Base-by-base conservation (phyloP, 768 basidiomycete species). In the Lepiota subincarnata region DNA sequence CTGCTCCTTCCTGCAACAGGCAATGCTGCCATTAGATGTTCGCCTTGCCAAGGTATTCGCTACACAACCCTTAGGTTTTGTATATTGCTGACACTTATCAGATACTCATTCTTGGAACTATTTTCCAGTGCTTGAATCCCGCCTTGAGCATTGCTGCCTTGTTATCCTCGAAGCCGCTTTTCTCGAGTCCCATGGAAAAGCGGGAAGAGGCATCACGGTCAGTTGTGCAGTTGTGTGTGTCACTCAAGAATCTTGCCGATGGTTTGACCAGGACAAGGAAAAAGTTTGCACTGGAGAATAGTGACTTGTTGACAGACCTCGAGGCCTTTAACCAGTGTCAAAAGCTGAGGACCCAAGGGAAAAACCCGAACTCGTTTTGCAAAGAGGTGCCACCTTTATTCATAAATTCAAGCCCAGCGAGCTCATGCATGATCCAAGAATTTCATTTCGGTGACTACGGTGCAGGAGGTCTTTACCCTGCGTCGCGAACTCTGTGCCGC, bases 121-220 rank as follows among this genome's bases (percentile, higher is more conserved):
- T 95, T 42, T 94, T 98, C 72, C 80, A 80, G 59, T 95, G 92
- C 59, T 70, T 96, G 7, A 84, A 82, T 50, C 90, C 92, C 1
- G 75, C 91, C 11, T 73, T 95, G 26, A 92, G 90, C 1, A 80
- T 95, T 31, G 87, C 85, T 0, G 92, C 93, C 14, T 75, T 82
- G 55, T 69, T 98, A 34, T 95, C 93, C 1, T 89, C 87, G 3
- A 98, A 95, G 62, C 87, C 94, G 0, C 68, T 98, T 44, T 98
- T 97, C 69, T 59, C 83, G 11, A 89, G 70, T 56, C 91, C 93
- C 0, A 75, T 88, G 66, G 92, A 95, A 24, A 87, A 86, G 64
- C 78, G 92, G 4, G 88, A 96, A 13, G 90, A 91, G 60, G 86
- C 89, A 1, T 78, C 75, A 20, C 75, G 73, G 91, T 92, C 63